phyloP scores from a whole-genome alignment of 805 yeast species.

The Brettanomyces naardenensis region DNA sequence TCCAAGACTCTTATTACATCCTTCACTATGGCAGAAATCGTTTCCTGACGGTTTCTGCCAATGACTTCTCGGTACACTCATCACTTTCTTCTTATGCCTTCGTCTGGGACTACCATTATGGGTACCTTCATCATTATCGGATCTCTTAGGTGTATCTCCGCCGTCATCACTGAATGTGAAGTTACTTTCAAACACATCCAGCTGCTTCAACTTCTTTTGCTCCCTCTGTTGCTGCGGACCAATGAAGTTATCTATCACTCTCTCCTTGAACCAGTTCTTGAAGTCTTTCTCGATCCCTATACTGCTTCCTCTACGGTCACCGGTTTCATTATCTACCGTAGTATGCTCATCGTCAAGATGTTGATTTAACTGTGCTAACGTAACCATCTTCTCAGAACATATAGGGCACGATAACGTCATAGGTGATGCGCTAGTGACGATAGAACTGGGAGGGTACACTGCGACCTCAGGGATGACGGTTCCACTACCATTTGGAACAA shows the following conservation, averaged over 20 bases:
- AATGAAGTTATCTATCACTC: constrained; percentile 2
- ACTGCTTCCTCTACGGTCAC: background rate
- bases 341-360: constrained; percentile 69
- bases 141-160: no score
- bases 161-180: background rate
- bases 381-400: constrained; percentile 52
- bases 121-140: background rate
- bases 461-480: background rate
- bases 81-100: background rate
- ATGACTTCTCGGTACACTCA: constrained; percentile 33
- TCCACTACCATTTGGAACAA: background rate
- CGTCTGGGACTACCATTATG: background rate
- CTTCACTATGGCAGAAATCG: constrained; percentile 32
- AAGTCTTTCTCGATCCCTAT: constrained; percentile 26
- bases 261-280: constrained; percentile 31
- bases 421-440: no score
- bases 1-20: constrained; percentile 37
- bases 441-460: background rate
- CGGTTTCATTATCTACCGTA: background rate
- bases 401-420: constrained; percentile 63
- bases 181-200: background rate
- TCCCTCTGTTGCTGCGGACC: background rate
- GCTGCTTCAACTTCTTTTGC: background rate
- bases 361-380: constrained; percentile 46
- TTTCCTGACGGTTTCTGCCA: constrained; percentile 47